Evolutionary conservation across 805 yeast genomes (phyloP).

Genomic region (Yarrowia deformans): DNA sequence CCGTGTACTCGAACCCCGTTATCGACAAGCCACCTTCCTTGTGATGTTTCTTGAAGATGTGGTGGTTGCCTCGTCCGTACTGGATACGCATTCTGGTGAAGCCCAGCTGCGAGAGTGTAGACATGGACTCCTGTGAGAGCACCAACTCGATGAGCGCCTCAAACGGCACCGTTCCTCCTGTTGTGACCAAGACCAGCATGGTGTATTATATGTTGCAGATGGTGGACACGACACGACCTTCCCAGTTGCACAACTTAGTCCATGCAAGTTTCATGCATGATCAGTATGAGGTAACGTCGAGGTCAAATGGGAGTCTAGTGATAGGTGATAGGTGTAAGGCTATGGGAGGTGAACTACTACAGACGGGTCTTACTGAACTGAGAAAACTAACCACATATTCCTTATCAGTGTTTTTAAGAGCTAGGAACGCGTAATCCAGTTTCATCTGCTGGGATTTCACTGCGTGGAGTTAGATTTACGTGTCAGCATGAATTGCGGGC

Average conservation of each 20-base stretch:
- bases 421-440: background rate
- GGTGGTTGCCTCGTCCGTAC: conserved; percentile 58
- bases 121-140: conserved; percentile 51
- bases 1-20: conserved; percentile 58
- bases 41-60: conserved; percentile 39
- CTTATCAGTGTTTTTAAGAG: background rate
- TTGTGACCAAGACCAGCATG: conserved; percentile 62
- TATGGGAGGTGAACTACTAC: too few relatives aligned
- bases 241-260: conserved; percentile 10
- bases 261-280: conserved; percentile 19
- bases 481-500: background rate
- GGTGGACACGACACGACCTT: conserved; percentile 9
- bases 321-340: too few relatives aligned
- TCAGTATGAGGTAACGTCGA: background rate
- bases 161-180: conserved; percentile 93
- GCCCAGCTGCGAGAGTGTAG: conserved; percentile 51
- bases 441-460: background rate
- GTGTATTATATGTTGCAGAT: background rate
- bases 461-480: background rate
- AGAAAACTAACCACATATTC: too few relatives aligned
- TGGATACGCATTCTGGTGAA: conserved; percentile 61
- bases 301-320: background rate
- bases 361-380: background rate
- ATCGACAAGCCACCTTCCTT: conserved; percentile 45
- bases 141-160: conserved; percentile 60